These are phyloP conservation scores for Peronospora tabacina DNA, from an alignment of 352 stramenopile genomes.

Conservation along the genomic window DNA sequence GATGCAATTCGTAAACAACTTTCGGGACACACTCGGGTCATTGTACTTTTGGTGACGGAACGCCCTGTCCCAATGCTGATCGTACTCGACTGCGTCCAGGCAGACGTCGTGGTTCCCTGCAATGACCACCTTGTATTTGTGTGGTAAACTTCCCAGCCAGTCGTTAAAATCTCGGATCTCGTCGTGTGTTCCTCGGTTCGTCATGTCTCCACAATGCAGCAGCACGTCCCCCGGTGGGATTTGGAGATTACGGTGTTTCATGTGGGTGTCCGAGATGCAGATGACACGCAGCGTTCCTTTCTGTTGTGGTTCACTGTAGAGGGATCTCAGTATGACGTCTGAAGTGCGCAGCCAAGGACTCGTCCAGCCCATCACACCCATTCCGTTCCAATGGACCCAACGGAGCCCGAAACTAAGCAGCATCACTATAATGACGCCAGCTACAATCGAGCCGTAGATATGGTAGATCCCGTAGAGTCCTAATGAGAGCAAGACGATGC, in stretches of 20 bases:
- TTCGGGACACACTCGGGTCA: conserved; percentile 41
- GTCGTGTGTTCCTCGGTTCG: conserved; percentile 54
- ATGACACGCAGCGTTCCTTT: conserved; percentile 58
- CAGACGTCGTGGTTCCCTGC: conserved; percentile 79
- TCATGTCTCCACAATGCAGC: conserved; percentile 89
- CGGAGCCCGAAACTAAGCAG: conserved; percentile 24
- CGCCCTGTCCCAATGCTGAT: conserved; percentile 48
- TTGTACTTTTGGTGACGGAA: conserved; percentile 58
- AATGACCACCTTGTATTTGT: conserved; percentile 72
- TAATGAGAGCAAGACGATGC: conserved; percentile 12
- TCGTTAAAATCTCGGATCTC: conserved; percentile 72
- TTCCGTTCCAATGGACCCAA: conserved; percentile 58
- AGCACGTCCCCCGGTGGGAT: conserved; percentile 74
- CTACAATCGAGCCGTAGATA: conserved; percentile 22
- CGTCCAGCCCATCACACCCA: conserved; percentile 50
- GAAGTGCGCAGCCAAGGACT: conserved; percentile 41
- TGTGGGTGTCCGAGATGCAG: conserved; percentile 79
- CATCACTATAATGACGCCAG: conserved; percentile 11
- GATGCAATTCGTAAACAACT: conserved; percentile 58
- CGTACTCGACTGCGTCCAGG: conserved; percentile 65
- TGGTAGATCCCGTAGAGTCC: conserved; percentile 14
- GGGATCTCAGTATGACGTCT: conserved; percentile 13
- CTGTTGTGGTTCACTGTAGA: conserved; percentile 39
- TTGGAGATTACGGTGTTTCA: conserved; percentile 58
- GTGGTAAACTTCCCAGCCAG: conserved; percentile 68